Percentiles rank a stretch among this genome's conserved stretches.
phyloP scores from a whole-genome alignment of 2,329 filamentous ascomycete genomes.

The Aspergillus fischeri region DNA sequence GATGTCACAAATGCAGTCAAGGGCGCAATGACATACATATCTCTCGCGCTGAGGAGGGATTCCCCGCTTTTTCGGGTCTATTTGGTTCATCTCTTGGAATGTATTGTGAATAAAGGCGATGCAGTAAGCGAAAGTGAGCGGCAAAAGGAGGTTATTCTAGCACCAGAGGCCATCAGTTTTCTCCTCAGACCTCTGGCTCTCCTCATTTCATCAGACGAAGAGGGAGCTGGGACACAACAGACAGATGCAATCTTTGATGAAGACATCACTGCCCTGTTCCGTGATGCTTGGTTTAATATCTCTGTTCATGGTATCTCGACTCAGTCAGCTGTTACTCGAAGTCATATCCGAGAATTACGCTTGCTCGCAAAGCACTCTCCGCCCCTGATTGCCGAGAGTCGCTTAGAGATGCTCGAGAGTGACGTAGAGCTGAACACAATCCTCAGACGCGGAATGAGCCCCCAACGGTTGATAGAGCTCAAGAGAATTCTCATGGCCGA shows the following conservation, averaged over 20 bases:
- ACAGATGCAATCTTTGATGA: conserved; percentile 51
- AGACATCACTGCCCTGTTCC: conserved; percentile 67
- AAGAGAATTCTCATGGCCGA: conserved; percentile 72
- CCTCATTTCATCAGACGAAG: conserved; percentile 58
- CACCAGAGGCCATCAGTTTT: conserved; percentile 81
- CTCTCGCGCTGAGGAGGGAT: conserved; percentile 60
- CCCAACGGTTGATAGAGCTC: conserved; percentile 66
- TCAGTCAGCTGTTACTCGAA: conserved; percentile 67
- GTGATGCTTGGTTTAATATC: conserved; percentile 98
- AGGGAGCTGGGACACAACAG: conserved; percentile 19
- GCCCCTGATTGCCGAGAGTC: conserved; percentile 80
- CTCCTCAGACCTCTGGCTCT: conserved; percentile 83
- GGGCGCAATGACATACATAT: conserved; percentile 75
- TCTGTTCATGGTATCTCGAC: conserved; percentile 86
- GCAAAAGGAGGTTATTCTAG: conserved; percentile 74
- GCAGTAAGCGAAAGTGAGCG: conserved; percentile 71
- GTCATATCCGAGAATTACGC: conserved; percentile 71
- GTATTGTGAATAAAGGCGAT: conserved; percentile 86
- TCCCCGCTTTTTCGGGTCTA: conserved; percentile 81
- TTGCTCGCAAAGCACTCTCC: conserved; percentile 83
- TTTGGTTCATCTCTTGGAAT: conserved; percentile 75
- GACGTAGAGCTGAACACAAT: conserved; percentile 97
- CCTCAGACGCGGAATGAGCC: conserved; percentile 76
- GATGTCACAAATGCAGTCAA: conserved; percentile 70
- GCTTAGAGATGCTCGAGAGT: conserved; percentile 85